Base-by-base conservation (phyloP, 2,329 filamentous ascomycete species). In the Trichoderma arundinaceum region DNA sequence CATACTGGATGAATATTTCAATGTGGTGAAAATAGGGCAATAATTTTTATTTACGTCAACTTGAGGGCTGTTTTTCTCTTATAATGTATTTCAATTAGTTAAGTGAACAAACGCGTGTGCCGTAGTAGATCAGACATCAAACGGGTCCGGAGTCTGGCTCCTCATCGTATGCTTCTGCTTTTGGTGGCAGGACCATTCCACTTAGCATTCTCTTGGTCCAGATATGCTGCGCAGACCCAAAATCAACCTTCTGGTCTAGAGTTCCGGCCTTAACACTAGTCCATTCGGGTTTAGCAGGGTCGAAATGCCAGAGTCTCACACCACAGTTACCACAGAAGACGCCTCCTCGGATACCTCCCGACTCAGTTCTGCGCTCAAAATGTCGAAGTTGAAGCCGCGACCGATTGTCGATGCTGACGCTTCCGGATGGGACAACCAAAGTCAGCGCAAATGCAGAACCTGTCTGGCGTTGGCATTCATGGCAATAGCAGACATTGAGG, bases 141-240 rank as follows among this genome's bases (percentile, higher is more conserved):
- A 51, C 48, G 15, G 48, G 48, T 32, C 48, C 48, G 3, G 28
- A 51, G 12, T 33, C 12, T n/a, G 48, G 48, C 15, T 51, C 48
- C 48, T 51, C 48, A 32, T 51, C 48, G 22, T 51, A 28, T 28
- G 22, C 48, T 51, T 51, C 48, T 7, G 48, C 48, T 33, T 51
- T 33, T 51, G 48, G 13, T 51, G 48, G 22, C 28, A 51, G 1
- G 8, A 32, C 48, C 13, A 51, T 51, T 19, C 48, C 48, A 28
- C 32, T 17, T 15, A 51, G 15, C 48, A 51, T 51, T 12, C 48
- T 51, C 22, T 51, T 51, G 28, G 48, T 51, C 48, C 48, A 51
- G 15, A 51, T 51, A 33, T 51, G 48, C 28, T 51, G 48, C 9
- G 48, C 48, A n/a, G 22, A 13, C 15, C 22, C 48, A 32, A 51